Evolutionary conservation across 352 stramenopile species (phyloP).

Genomic region (Globisporangium ultimum): DNA sequence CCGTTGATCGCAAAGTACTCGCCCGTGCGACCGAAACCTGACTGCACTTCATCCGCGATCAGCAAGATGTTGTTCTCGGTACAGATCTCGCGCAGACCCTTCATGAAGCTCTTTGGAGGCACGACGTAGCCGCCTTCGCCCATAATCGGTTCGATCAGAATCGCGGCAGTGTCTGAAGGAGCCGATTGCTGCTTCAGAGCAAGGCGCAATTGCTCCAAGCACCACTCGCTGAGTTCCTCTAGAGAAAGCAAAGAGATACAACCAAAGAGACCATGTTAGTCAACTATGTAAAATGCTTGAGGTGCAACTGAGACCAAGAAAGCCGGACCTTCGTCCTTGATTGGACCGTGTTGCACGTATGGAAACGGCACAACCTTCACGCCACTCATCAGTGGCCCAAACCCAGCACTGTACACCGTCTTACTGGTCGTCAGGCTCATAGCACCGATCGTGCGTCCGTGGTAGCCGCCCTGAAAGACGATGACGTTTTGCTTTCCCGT

Average conservation of each 20-base stretch:
- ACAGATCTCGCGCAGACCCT: conserved; percentile 88
- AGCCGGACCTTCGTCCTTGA: conserved; percentile 57
- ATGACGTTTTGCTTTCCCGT: conserved; percentile 90
- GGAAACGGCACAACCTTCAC: conserved; percentile 88
- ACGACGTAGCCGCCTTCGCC: conserved; percentile 92
- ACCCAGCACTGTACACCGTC: conserved; percentile 86
- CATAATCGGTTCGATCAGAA: conserved; percentile 91
- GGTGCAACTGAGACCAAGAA: neutral
- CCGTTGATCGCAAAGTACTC: conserved; percentile 87
- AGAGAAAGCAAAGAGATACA: neutral
- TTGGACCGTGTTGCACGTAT: conserved; percentile 81
- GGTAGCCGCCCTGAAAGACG: conserved; percentile 91
- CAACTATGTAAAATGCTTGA: too few species aligned
- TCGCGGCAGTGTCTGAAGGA: conserved; percentile 82
- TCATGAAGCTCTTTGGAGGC: conserved; percentile 90
- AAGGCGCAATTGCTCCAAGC: conserved; percentile 81
- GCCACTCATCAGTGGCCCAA: conserved; percentile 80
- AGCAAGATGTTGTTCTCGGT: conserved; percentile 92
- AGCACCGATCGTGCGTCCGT: conserved; percentile 89
- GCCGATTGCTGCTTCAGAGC: conserved; percentile 90
- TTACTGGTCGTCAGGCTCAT: conserved; percentile 93
- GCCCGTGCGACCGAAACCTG: conserved; percentile 85
- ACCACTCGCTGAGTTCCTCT: conserved; percentile 67
- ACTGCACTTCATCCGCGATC: conserved; percentile 91
- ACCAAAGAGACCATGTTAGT: too few species aligned